These are phyloP conservation scores for Nothophoma quercina DNA, from an alignment of 2,329 filamentous ascomycete species.

Conservation along the genomic window DNA sequence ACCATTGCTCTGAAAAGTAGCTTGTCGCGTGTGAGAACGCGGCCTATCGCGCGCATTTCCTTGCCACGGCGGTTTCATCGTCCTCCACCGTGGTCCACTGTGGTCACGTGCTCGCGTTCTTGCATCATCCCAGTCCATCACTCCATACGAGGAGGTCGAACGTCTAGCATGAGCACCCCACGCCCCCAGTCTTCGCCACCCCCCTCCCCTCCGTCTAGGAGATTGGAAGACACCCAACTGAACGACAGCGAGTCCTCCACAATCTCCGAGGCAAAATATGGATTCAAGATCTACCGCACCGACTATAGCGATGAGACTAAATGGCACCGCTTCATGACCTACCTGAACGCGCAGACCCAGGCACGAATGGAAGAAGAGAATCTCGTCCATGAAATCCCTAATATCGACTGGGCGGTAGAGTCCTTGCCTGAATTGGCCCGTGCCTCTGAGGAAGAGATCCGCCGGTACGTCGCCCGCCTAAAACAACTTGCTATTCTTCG, in stretches of 20 bases:
- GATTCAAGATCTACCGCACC: constrained; percentile 19
- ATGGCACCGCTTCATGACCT: constrained; percentile 19
- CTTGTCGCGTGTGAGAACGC: constrained; percentile 5
- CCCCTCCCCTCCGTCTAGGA: background rate
- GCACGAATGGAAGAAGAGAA: constrained; percentile 6
- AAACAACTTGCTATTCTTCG: background rate
- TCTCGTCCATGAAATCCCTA: constrained; percentile 5
- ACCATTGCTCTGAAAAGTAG: constrained; percentile 7
- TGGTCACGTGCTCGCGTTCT: constrained; percentile 8
- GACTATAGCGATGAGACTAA: constrained; percentile 14
- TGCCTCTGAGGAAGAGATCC: constrained; percentile 6
- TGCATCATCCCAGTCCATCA: constrained; percentile 9
- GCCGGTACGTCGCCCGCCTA: constrained; percentile 4
- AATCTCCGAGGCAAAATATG: constrained; percentile 8
- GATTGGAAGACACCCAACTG: background rate
- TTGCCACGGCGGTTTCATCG: constrained; percentile 1
- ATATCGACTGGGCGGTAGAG: constrained; percentile 18
- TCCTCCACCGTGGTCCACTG: constrained; percentile 3
- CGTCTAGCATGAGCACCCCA: constrained; percentile 5
- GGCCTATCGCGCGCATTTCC: constrained; percentile 2
- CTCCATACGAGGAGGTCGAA: constrained; percentile 6
- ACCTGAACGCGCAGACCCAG: constrained; percentile 10
- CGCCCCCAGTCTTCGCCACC: background rate
- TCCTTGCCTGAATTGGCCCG: constrained; percentile 3
- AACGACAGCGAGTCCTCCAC: constrained; percentile 3